These are phyloP conservation scores for Pseudovirgaria hyperparasitica DNA, from an alignment of 2,329 filamentous ascomycete genomes.

Conservation along the genomic window DNA sequence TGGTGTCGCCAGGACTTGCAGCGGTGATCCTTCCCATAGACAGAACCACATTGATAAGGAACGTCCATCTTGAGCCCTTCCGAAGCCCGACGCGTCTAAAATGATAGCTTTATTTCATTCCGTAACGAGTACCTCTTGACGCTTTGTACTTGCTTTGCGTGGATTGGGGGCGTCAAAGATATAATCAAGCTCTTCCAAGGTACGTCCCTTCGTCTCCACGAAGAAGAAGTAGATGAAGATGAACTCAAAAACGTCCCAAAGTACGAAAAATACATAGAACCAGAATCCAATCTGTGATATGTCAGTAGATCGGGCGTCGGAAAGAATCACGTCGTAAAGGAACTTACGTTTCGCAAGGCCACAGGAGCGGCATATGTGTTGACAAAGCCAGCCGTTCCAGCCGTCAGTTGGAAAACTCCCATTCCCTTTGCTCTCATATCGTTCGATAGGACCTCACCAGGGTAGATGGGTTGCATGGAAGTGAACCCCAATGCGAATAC, in stretches of 20 bases:
- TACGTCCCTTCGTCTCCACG: constrained; percentile 16
- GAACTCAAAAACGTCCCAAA: too few species aligned
- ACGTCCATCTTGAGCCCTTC: too few species aligned
- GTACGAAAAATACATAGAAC: constrained; percentile 13
- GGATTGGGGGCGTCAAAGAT: constrained; percentile 13
- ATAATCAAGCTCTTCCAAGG: constrained; percentile 15
- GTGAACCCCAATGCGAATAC: constrained; percentile 21
- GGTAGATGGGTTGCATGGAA: constrained; percentile 20
- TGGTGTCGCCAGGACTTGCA: too few species aligned
- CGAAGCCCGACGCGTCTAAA: too few species aligned
- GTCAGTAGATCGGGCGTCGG: too few species aligned
- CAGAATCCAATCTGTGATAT: constrained; percentile 14
- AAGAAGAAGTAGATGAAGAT: constrained; percentile 12
- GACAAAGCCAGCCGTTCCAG: constrained; percentile 12
- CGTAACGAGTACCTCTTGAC: too few species aligned
- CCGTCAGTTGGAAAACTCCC: constrained; percentile 12
- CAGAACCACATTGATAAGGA: too few species aligned
- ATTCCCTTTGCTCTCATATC: constrained; percentile 22
- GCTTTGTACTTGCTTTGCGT: too few species aligned
- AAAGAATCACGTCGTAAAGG: too few species aligned
- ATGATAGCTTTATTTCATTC: too few species aligned
- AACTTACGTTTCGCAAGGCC: constrained; percentile 11
- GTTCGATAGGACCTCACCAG: constrained; percentile 21
- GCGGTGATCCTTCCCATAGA: too few species aligned
- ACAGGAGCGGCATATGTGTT: constrained; percentile 19